Base-by-base conservation (phyloP, 139 green algal genomes). In the Desmodesmus armatus region DNA sequence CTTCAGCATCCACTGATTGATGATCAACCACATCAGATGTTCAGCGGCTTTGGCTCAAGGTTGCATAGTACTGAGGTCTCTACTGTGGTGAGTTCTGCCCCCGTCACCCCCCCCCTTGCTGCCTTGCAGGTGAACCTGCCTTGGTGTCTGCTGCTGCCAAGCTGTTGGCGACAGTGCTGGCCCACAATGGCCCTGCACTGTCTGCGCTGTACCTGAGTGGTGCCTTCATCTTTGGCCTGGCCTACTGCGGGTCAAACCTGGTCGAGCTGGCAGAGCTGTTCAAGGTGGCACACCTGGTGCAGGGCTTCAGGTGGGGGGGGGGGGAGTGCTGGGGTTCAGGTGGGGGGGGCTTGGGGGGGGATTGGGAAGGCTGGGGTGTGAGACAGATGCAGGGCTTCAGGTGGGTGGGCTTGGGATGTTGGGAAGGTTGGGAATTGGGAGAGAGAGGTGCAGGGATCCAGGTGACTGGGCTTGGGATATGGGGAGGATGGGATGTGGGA, bases 231-330 rank as follows among this genome's bases (percentile, higher is more conserved):
- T 99, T 98, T 70, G 87, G 84, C 0, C 89, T 99, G 27, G 91
- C 94, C 3, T 99, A 99, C 88, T 87, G 81, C 31, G 96, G 96
- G 60, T 94, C 87, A 83, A 97, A 99, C 89, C 87, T 98, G 51
- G 40, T 51, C 5, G 92, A 96, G 80, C 58, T 95, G 0, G 92
- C 93, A 0, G 60, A 37, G 2, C 92, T 99, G 37, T 91, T 98
- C 83, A 78, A 90, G 85, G 87, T 88, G 33, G 80, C 84, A 23
- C 87, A 88, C 33, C 55, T 90, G 44, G 43, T n/a, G 49, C 88
- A 91, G 73, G 78, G 43, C 25, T 85, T 85, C 62, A 83, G 87
- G 87, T 85, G 71, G 5, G 78, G 3, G 7, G 29, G 63, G 25
- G n/a, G n/a, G n/a, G n/a, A n/a, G n/a, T n/a, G n/a, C n/a, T n/a